A percentile compares a stretch with the other conserved stretches of the same genome.
Evolutionary conservation across 2,329 filamentous ascomycete species (phyloP).

Genomic region (Fusarium zealandicum): DNA sequence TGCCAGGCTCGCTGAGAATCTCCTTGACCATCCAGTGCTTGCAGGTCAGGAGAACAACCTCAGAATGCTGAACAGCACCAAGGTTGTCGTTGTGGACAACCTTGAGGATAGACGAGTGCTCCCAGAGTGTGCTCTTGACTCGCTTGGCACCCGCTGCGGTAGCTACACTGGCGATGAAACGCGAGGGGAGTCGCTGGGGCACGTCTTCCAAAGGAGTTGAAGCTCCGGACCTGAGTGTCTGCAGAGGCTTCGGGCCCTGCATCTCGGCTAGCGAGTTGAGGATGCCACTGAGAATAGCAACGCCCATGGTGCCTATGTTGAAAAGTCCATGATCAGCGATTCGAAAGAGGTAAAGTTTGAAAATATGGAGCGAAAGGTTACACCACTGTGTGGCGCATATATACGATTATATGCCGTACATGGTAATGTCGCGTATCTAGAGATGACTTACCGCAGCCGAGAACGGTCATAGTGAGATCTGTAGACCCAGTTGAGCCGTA

Average conservation of each 20-base stretch:
- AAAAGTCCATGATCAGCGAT: conserved; percentile 20
- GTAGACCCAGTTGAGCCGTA: conserved; percentile 46
- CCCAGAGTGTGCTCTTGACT: conserved; percentile 70
- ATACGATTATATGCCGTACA: background rate
- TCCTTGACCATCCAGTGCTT: conserved; percentile 78
- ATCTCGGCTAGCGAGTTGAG: conserved; percentile 70
- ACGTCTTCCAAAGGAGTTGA: conserved; percentile 56
- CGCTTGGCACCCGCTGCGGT: conserved; percentile 72
- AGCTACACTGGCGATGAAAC: conserved; percentile 83
- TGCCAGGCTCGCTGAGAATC: conserved; percentile 71
- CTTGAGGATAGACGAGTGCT: conserved; percentile 67
- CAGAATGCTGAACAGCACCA: conserved; percentile 68
- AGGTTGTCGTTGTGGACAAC: conserved; percentile 78
- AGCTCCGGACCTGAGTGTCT: conserved; percentile 51
- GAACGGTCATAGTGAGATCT: conserved; percentile 75
- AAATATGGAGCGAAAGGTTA: background rate
- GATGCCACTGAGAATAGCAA: conserved; percentile 83
- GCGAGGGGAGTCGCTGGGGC: conserved; percentile 68
- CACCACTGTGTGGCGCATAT: background rate
- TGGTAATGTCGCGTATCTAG: conserved; percentile 3
- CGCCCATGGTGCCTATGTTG: conserved; percentile 77
- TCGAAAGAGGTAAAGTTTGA: background rate
- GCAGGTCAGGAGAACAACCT: conserved; percentile 80
- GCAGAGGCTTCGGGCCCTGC: conserved; percentile 55
- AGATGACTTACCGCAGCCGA: conserved; percentile 75